Percentiles rank a stretch among this genome's conserved stretches.
These are phyloP conservation scores for Beauveria medogensis DNA, from an alignment of 2,329 filamentous ascomycete genomes.

Conservation along the genomic window DNA sequence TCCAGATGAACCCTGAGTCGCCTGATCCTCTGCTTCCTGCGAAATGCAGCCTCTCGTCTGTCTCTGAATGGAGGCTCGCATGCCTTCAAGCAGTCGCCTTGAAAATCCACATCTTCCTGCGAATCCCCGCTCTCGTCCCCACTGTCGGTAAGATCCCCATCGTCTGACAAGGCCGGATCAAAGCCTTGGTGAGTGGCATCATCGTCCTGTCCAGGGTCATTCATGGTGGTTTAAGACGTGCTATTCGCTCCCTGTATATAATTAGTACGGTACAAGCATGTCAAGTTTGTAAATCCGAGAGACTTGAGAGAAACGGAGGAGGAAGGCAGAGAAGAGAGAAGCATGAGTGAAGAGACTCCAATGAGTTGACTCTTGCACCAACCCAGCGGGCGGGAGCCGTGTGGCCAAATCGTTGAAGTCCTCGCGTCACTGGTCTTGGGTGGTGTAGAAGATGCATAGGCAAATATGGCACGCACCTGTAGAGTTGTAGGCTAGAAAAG, in stretches of 20 bases:
- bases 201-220: not conserved
- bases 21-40: not conserved
- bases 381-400: no score
- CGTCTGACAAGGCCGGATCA: not conserved
- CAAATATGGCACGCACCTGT: not conserved
- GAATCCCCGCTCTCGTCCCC: not conserved
- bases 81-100: not conserved
- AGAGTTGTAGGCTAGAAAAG: not conserved
- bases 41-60: not conserved
- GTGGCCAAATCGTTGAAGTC: no score
- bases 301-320: not conserved
- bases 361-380: no score
- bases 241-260: not conserved
- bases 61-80: not conserved
- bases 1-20: not conserved
- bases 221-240: not conserved
- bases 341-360: not conserved
- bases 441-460: no score
- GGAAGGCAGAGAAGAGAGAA: not conserved
- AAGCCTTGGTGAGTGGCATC: not conserved
- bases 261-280: not conserved
- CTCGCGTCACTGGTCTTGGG: no score
- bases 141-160: not conserved
- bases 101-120: not conserved
- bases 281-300: not conserved